Evolutionary conservation across 2,329 filamentous ascomycete species (phyloP).

Genomic region (Byssothecium circinans): DNA sequence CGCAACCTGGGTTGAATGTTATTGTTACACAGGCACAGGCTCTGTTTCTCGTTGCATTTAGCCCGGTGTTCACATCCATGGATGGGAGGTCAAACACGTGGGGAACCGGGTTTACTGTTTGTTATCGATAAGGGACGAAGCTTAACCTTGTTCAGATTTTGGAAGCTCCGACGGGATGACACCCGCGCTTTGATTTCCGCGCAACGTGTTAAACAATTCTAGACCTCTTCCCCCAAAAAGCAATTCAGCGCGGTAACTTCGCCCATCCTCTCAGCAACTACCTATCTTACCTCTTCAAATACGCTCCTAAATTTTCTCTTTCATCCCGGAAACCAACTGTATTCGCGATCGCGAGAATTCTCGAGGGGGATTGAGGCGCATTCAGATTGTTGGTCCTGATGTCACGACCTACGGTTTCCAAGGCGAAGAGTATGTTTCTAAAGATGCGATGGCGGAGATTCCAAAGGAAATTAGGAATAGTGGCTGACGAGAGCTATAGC

Average conservation of each 20-base stretch:
- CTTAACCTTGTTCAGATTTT: conserved; percentile 1
- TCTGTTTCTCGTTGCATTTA: too few species aligned
- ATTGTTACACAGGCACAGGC: too few species aligned
- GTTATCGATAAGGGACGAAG: conserved; percentile 7
- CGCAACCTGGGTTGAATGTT: neutral
- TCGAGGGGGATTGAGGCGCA: conserved; percentile 11
- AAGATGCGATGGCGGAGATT: neutral
- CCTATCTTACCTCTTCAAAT: neutral
- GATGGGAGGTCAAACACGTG: too few species aligned
- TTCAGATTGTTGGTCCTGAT: conserved; percentile 15
- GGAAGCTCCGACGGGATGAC: conserved; percentile 5
- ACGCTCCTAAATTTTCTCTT: neutral
- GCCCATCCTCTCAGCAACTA: neutral
- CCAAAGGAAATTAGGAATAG: neutral
- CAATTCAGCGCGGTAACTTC: too few species aligned
- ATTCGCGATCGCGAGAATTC: neutral
- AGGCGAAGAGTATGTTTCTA: conserved; percentile 25
- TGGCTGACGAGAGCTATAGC: conserved; percentile 15
- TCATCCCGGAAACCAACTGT: neutral
- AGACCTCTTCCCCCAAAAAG: neutral
- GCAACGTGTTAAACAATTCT: conserved; percentile 8
- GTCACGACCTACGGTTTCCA: conserved; percentile 36
- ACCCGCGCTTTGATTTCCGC: conserved; percentile 1
- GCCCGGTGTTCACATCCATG: too few species aligned
- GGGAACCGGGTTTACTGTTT: too few species aligned